phyloP scores from a whole-genome alignment of 164 flowering plant species.

The Kalanchoe fedtschenkoi region DNA sequence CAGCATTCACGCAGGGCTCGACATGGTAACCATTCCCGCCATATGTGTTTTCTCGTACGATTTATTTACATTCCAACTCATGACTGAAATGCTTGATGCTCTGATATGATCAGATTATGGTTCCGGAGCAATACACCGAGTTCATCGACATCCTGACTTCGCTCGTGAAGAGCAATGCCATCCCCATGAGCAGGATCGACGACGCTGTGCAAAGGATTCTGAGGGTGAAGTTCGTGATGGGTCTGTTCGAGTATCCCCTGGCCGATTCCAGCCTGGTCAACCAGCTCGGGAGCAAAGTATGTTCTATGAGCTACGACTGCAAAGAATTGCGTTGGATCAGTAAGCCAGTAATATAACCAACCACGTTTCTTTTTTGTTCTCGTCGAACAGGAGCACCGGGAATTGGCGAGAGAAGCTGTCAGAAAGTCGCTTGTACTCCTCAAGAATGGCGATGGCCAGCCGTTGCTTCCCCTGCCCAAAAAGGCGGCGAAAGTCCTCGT shows the following conservation, averaged over 20 bases:
- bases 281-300: slow-evolving; percentile 15
- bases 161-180: slow-evolving; percentile 11
- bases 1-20: slow-evolving; percentile 16
- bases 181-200: slow-evolving; percentile 22
- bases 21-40: slow-evolving; percentile 14
- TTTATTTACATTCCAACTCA: no score
- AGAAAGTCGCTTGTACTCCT: slow-evolving; percentile 48
- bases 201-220: slow-evolving; percentile 22
- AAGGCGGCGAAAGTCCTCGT: slow-evolving; percentile 58
- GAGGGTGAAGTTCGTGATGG: slow-evolving; percentile 19
- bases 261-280: slow-evolving; percentile 13
- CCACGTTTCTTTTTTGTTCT: not conserved
- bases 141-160: slow-evolving; percentile 10
- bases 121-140: slow-evolving; percentile 15
- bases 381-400: slow-evolving; percentile 19
- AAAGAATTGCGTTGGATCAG: not conserved
- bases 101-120: slow-evolving; percentile 24
- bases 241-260: slow-evolving; percentile 22
- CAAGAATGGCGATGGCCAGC: slow-evolving; percentile 71
- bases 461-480: slow-evolving; percentile 61
- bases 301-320: not conserved
- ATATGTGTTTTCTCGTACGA: no score
- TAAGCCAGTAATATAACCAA: not conserved
- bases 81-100: no score
- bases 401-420: slow-evolving; percentile 29